Base-by-base conservation (phyloP, 306 rosid genomes). In the Pachyrhizus erosus region DNA sequence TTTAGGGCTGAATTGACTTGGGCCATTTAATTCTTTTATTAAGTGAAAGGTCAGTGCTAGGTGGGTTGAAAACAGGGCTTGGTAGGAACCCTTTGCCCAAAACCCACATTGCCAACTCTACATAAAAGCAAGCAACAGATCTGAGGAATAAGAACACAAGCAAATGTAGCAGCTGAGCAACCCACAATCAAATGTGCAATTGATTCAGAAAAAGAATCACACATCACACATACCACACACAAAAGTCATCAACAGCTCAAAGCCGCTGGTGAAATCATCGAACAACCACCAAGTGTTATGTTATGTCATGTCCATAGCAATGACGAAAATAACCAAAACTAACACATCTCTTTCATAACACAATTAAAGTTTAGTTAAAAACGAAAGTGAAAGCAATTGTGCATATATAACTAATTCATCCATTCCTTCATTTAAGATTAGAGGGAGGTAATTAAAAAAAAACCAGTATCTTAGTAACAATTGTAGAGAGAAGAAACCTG, bases 401-500 rank as follows among this genome's bases (percentile, higher is more conserved):
- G 4, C 4, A 3, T 34, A 5, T 34, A 34, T 34, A 34, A 6
- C 39, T 34, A 34, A 2, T 34, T 34, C 39, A 5, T 34, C 7
- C 39, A 6, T 34, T 34, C 39, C 39, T 3, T 3, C 6, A 80
- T 42, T 70, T 72, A 6, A 17, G 57, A 78, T 17, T 11, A 13
- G 13, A 37, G 72, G 34, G 29, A 20, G 18, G n/a, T 2, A 67
- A 55, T 61, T 29, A 73, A 43, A 51, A 11, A 69, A 69, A 27
- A 27, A 27, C 7, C 4, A 20, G n/a, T n/a, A n/a, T n/a, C n/a
- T n/a, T n/a, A n/a, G n/a, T n/a, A n/a, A n/a, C n/a, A n/a, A n/a
- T n/a, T n/a, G n/a, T n/a, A n/a, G n/a, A n/a, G 9, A 70, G 45
- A 54, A 57, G 21, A 54, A 33, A 85, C 85, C 84, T 84, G 51